Conservation (phyloP, 176 grass and related monocot species). For the maize (Zea mays) region DNA sequence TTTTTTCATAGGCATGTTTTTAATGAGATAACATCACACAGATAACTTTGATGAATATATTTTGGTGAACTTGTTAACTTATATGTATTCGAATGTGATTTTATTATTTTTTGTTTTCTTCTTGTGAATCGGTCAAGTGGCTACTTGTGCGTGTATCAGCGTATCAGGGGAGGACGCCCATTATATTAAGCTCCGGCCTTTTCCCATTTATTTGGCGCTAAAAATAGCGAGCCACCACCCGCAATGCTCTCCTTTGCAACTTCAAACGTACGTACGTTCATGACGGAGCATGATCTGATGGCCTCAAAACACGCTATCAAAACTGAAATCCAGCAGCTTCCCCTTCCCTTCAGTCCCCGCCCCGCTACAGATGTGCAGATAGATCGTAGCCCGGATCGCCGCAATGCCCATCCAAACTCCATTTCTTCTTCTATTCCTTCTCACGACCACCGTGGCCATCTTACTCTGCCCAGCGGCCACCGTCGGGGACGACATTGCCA, state of each 20-base stretch:
- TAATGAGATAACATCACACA: no score
- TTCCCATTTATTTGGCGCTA: neutral
- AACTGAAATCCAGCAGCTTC: neutral
- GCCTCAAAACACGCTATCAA: neutral
- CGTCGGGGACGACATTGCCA: neutral
- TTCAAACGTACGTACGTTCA: neutral
- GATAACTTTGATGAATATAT: no score
- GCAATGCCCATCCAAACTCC: neutral
- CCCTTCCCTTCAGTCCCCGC: neutral
- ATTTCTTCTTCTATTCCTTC: neutral
- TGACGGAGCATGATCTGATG: neutral
- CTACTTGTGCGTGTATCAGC: no score
- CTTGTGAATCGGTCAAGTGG: no score
- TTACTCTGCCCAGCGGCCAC: neutral
- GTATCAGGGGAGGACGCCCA: no score
- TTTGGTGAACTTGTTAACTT: no score
- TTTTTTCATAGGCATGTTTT: no score
- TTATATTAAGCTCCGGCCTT: no score
- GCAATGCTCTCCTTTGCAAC: conserved; percentile 6
- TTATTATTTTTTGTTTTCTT: no score
- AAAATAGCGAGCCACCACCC: conserved; percentile 17
- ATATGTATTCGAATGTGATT: no score
- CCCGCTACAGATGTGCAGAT: no score
- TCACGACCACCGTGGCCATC: neutral
- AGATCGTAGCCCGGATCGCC: neutral